Conservation (phyloP, 75 land plant genomes). For the Isoetes taiwanensis region DNA sequence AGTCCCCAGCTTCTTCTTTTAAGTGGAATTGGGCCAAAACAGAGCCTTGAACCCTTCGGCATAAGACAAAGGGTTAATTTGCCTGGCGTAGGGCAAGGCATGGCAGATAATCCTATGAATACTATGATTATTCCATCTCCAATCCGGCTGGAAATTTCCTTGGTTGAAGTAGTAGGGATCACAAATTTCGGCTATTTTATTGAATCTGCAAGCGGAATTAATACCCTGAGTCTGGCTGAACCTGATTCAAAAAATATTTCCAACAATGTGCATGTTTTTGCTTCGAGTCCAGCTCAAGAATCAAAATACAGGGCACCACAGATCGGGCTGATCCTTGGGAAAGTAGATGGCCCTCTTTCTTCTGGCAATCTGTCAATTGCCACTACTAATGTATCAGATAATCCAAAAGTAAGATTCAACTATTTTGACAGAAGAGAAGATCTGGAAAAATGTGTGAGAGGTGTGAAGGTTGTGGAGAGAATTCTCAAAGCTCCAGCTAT, state of each 20-base stretch:
- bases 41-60: not conserved
- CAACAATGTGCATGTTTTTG: not conserved
- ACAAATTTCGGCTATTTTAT: not conserved
- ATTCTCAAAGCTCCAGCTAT: no score
- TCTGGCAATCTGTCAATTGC: conserved; percentile 31
- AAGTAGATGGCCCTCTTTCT: conserved; percentile 39
- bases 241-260: not conserved
- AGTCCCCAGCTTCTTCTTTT: not conserved
- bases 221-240: not conserved
- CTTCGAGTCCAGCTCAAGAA: not conserved
- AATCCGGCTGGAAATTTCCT: not conserved
- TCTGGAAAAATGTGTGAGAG: conserved; percentile 29
- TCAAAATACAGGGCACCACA: not conserved
- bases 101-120: conserved; percentile 6
- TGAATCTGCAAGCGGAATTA: not conserved
- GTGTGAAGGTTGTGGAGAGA: no score
- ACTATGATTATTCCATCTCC: not conserved
- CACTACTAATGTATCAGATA: conserved; percentile 35
- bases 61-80: not conserved
- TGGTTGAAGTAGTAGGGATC: conserved; percentile 3
- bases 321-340: conserved; percentile 47
- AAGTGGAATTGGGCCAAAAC: conserved; percentile 2
- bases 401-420: conserved; percentile 50
- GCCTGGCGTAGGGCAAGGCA: not conserved
- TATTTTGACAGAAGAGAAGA: conserved; percentile 40